Evolutionary conservation across 805 yeast genomes (phyloP), one percentile per base, ranked within the genome.

Genomic region (Candida koratica): DNA sequence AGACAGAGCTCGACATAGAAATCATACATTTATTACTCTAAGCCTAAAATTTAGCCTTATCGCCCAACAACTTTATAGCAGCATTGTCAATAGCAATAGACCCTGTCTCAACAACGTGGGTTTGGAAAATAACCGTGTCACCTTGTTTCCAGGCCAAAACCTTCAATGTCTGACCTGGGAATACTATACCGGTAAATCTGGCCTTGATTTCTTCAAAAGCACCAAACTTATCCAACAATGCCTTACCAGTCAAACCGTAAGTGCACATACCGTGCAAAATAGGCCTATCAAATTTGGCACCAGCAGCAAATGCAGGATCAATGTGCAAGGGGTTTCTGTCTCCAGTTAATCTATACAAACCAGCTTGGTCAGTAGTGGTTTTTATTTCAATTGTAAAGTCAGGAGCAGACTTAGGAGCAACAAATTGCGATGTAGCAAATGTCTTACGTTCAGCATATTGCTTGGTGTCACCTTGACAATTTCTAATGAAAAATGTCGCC

Each of bases 321-420:
- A 90, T 81, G 67, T 89, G 98, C 50, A 90, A 73, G 42, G 98
- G 98, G 61, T 90, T 90, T 60, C 80, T 81, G 68, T 90, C 98
- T 37, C 96, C 97, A 43, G 90, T 81, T 43, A 90, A 69, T 58
- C 98, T 77, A 68, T 90, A 90, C 38, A 89, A 62, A 4, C 95
- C 86, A 30, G 97, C 97, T 59, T 80, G 87, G 58, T 88, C 84
- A 28, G 60, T 68, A 17, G 71, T 55, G 2, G 93, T 84, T 46
- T 71, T 61, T 50, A 77, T 72, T 28, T 70, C 75, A 30, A 61
- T 58, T 38, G 72, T 77, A 52, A 75, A 84, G 55, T 84, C 94
- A 5, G 96, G 93, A 17, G 59, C 58, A 16, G 73, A 58, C 33
- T 64, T 52, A 38, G 90, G 93, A 2, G 84, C 82, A 25, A 51